phyloP scores from a whole-genome alignment of 768 basidiomycete species.

The Mycena latifolia region DNA sequence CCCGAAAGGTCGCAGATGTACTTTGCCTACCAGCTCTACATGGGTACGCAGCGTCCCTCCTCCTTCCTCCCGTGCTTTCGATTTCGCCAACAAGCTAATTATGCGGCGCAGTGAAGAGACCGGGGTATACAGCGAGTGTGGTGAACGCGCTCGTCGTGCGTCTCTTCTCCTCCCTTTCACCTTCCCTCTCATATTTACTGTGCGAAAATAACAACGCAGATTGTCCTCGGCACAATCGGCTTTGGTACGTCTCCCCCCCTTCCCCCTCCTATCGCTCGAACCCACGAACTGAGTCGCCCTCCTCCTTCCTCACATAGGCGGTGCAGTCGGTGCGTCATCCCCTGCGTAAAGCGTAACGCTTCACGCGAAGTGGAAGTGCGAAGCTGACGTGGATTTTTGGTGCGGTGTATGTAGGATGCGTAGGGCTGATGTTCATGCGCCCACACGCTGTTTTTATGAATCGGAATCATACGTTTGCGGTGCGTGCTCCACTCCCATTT shows the following conservation, averaged over 20 bases:
- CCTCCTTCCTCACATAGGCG: no score
- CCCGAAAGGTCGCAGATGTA: slow-evolving; percentile 53
- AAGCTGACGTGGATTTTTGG: no score
- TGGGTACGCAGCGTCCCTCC: no score
- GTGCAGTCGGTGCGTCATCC: background rate
- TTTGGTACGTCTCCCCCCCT: no score
- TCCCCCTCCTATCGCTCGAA: background rate
- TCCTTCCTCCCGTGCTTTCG: no score
- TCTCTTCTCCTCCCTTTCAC: background rate
- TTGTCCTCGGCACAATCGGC: background rate
- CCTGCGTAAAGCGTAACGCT: no score
- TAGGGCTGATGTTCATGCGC: background rate
- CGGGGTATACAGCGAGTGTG: background rate
- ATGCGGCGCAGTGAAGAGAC: background rate
- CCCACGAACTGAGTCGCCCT: background rate
- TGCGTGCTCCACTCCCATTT: background rate
- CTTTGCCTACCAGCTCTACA: slow-evolving; percentile 56
- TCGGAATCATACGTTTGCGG: background rate
- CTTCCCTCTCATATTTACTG: no score
- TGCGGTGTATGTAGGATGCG: background rate
- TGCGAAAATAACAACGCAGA: no score
- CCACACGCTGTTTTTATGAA: background rate
- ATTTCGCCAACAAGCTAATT: no score
- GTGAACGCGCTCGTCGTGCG: background rate
- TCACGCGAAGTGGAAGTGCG: no score